Base-by-base conservation (phyloP, 805 yeast species). In the Spathaspora passalidarum region DNA sequence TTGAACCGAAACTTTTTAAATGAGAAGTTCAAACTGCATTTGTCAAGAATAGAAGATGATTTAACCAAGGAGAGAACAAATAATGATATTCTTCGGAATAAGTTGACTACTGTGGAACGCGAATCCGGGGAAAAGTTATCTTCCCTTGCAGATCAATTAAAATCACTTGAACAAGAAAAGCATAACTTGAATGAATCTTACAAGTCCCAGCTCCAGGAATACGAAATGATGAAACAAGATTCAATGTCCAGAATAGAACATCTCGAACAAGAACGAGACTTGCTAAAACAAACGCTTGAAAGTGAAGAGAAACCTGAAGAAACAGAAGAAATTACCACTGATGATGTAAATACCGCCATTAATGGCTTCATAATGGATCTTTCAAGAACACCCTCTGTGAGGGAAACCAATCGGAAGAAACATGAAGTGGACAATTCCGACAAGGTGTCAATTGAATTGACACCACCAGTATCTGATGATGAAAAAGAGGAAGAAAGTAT, bases 1-100 rank as follows among this genome's bases (percentile, higher is more conserved):
- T 40, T 66, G 16, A 67, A 65, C 49, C 52, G 56, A 3, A 45
- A 48, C 5, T 63, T 53, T 44, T 44, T 67, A 32, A 52, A 60
- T n/a, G 35, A 47, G 2, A 53, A 61, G 43, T 53, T 56, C 40
- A 46, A 56, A 22, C 42, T 35, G 3, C 51, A 46, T 11, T 41
- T 55, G 25, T 35, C 38, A 7, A 48, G 22, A 2, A 36, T 58
- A 7, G 50, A 55, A 39, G 34, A 43, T 9, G 57, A 59, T 34
- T 43, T 63, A 45, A 41, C 41, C 10, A 46, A 49, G 19, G 60
- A 56, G 42, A 46, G 48, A 23, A n/a, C 40, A 14, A 19, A 22
- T 6, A 50, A 51, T 38, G 47, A 49, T 19, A 51, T 52, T 47
- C 37, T 51, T n/a, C 52, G 48, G 41, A 53, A 55, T 11, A 50